phyloP scores from a whole-genome alignment of 768 basidiomycete species.

The Peribolospora baueri region DNA sequence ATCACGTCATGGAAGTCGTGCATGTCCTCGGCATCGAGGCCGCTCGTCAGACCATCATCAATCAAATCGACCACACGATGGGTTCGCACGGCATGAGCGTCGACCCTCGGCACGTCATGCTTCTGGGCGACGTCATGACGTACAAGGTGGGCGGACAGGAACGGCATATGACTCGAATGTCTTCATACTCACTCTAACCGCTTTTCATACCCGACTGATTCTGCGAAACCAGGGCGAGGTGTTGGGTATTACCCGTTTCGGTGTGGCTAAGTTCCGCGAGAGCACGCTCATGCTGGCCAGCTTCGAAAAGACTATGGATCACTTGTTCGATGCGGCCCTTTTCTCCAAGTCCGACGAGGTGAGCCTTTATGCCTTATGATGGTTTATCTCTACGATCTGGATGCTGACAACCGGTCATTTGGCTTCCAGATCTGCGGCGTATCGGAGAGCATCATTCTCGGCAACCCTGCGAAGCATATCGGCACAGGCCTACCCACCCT shows the following conservation, averaged over 20 bases:
- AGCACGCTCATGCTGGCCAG: conserved; percentile 96
- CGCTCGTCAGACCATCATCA: conserved; percentile 74
- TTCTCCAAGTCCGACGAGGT: conserved; percentile 78
- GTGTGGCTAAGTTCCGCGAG: conserved; percentile 99
- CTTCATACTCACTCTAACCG: background rate
- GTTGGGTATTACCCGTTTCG: conserved; percentile 91
- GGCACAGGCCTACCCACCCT: too few relatives aligned
- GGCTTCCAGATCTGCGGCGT: too few relatives aligned
- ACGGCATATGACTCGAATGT: background rate
- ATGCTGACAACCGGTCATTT: background rate
- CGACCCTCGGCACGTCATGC: conserved; percentile 93
- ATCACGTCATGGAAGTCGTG: conserved; percentile 88
- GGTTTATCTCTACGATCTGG: background rate
- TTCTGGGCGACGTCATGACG: conserved; percentile 93
- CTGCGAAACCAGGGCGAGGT: conserved; percentile 55
- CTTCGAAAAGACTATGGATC: conserved; percentile 98
- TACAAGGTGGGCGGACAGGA: conserved; percentile 45
- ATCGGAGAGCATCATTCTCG: too few relatives aligned
- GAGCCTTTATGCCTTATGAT: background rate
- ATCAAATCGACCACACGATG: conserved; percentile 96
- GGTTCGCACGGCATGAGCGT: conserved; percentile 91
- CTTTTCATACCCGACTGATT: background rate
- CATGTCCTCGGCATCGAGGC: conserved; percentile 96
- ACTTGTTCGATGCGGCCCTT: conserved; percentile 89
- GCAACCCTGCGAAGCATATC: too few relatives aligned